phyloP scores from a whole-genome alignment of 75 land plant genomes.

The Isoetes taiwanensis region DNA sequence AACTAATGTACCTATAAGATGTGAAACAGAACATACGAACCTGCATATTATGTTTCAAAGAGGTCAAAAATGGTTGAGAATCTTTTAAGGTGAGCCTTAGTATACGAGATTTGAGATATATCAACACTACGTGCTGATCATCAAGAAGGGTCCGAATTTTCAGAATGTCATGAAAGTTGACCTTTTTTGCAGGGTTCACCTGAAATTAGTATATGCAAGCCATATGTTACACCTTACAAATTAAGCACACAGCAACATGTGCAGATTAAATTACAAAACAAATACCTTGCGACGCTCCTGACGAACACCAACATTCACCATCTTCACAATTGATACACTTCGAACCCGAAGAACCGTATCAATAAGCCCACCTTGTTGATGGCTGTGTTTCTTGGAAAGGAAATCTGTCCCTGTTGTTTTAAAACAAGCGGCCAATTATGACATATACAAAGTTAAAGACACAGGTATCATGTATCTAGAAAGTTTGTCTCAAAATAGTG shows the following conservation, averaged over 20 bases:
- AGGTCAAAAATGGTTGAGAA: conserved; percentile 23
- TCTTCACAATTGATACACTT: conserved; percentile 40
- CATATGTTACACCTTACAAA: neutral
- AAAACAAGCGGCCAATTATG: neutral
- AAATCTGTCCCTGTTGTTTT: conserved; percentile 29
- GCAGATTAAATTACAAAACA: conserved; percentile 1
- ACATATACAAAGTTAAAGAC: neutral
- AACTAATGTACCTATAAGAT: too few relatives aligned
- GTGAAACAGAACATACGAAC: conserved; percentile 10
- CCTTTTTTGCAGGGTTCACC: conserved; percentile 30
- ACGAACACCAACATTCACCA: conserved; percentile 29
- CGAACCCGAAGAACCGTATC: conserved; percentile 38
- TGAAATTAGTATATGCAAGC: conserved; percentile 6
- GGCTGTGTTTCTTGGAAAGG: conserved; percentile 34
- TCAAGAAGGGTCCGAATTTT: conserved; percentile 33
- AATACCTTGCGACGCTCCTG: conserved; percentile 36
- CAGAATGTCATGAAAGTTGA: conserved; percentile 33
- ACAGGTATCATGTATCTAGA: too few relatives aligned
- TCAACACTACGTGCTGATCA: conserved; percentile 34
- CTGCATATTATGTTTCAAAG: conserved; percentile 38
- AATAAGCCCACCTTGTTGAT: conserved; percentile 28
- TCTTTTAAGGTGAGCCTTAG: conserved; percentile 36
- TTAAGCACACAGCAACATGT: neutral
- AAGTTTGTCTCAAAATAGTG: too few relatives aligned
- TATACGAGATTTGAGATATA: conserved; percentile 31